Base-by-base conservation (phyloP, 345 rosid species). In the Hevea brasiliensis region DNA sequence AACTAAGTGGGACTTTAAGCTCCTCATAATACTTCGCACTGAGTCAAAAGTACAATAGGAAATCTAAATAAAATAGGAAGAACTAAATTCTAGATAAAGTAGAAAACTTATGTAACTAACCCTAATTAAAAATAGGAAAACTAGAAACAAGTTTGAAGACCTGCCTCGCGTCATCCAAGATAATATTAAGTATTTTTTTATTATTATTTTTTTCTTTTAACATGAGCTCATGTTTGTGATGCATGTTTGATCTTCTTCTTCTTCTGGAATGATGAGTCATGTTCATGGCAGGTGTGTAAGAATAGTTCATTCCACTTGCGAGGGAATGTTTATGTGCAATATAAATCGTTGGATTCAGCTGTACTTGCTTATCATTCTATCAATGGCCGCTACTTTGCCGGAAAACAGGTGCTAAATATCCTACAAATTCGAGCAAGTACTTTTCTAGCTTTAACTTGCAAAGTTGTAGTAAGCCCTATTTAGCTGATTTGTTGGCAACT, bases 291-390 rank as follows among this genome's bases (percentile, higher is more conserved):
- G 98, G 97, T 83, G 67, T 92, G 99, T 81, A 90, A 76, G 87
- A 92, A 95, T 76, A 87, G 97, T 77, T 87, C 98, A 18, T 83
- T 84, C 83, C 99, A 95, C 87, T 85, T 92, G 88, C 86, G 88
- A 78, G 99, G 99, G 75, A 92, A 95, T 81, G 92, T 92, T 21
- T 95, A 92, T 72, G 92, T 89, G 50, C 98, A 92, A 56, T 95
- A 87, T 73, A 87, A 90, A 79, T 86, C 87, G 11, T 44, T 92
- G 86, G 98, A 95, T 77, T 89, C 97, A 50, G 90, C 98, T 70
- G 65, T 85, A 24, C 83, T 83, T 68, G 97, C 97, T 61, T 89
- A 81, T 72, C 85, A 81, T 47, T 83, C 93, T 57, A 67, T 88
- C 55, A 89, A 85, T 74, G 97, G 96, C 70, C 94, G 98, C 69